Conservation (phyloP, 352 stramenopile species). For the Pythium aristosporum region DNA sequence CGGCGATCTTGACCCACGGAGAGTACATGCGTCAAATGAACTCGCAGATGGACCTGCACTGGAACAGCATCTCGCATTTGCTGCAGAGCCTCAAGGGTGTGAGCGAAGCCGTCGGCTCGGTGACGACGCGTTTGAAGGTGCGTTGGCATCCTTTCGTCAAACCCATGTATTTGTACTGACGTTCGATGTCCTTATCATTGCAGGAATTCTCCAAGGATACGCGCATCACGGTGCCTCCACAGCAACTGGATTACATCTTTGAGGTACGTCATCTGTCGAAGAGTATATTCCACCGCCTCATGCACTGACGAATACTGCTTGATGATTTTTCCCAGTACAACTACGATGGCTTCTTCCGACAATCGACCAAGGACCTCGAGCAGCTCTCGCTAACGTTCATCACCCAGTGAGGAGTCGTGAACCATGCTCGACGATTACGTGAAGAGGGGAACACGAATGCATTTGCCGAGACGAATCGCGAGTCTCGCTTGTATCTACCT, state of each 20-base stretch:
- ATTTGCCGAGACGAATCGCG: no score
- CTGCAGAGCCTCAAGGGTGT: constrained; percentile 79
- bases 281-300: background rate
- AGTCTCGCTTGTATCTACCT: no score
- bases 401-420: constrained; percentile 9
- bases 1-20: constrained; percentile 76
- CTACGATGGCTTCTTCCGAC: constrained; percentile 82
- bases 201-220: constrained; percentile 75
- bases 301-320: background rate
- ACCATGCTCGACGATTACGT: no score
- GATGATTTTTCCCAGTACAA: constrained; percentile 56
- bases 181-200: background rate
- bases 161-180: background rate
- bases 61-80: constrained; percentile 83
- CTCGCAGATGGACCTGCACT: constrained; percentile 84
- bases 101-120: constrained; percentile 57
- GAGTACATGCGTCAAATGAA: constrained; percentile 88
- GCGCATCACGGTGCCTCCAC: constrained; percentile 61
- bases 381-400: constrained; percentile 54
- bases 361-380: constrained; percentile 75
- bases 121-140: constrained; percentile 67
- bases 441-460: no score
- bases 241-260: constrained; percentile 90
- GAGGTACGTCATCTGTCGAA: constrained; percentile 41
- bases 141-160: constrained; percentile 14